phyloP scores from a whole-genome alignment of 768 basidiomycete genomes.

The Omphalotus guepiniiformis region DNA sequence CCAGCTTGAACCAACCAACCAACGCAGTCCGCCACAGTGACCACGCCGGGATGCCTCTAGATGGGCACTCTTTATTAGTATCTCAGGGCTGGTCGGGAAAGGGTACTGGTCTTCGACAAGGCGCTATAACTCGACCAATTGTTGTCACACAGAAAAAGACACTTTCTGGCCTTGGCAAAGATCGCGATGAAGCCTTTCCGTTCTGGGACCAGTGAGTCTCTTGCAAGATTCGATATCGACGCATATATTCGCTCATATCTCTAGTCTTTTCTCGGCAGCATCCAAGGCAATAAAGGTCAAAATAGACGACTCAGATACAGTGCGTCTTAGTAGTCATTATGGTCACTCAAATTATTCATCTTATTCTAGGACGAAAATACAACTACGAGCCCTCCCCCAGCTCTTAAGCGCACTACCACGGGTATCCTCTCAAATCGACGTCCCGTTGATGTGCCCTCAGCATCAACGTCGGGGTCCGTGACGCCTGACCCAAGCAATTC shows the following conservation, averaged over 20 bases:
- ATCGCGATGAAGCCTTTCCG: slow-evolving; percentile 92
- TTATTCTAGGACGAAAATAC: slow-evolving; percentile 1
- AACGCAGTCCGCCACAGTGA: no score
- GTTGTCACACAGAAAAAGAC: slow-evolving; percentile 81
- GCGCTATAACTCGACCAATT: slow-evolving; percentile 73
- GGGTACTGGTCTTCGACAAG: slow-evolving; percentile 80
- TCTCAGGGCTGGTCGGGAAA: slow-evolving; percentile 87
- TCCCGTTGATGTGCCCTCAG: slow-evolving; percentile 47
- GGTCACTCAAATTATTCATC: neutral
- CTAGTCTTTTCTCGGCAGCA: slow-evolving; percentile 78
- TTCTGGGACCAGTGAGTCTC: slow-evolving; percentile 94
- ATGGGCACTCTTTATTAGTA: slow-evolving; percentile 68
- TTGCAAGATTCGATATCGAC: neutral
- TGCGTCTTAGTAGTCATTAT: slow-evolving; percentile 31
- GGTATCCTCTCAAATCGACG: slow-evolving; percentile 74
- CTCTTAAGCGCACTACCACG: slow-evolving; percentile 59
- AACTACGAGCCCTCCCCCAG: slow-evolving; percentile 8
- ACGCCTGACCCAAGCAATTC: slow-evolving; percentile 31
- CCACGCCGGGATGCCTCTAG: slow-evolving; percentile 78
- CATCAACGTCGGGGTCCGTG: slow-evolving; percentile 40
- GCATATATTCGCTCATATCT: neutral
- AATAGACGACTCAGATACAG: slow-evolving; percentile 46
- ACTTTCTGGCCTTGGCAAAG: slow-evolving; percentile 84
- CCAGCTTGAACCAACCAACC: no score
- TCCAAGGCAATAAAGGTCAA: slow-evolving; percentile 79